A percentile compares a stretch with the other conserved stretches of the same genome.
phyloP scores from a whole-genome alignment of 2,329 filamentous ascomycete genomes.

The Clarireedia homoeocarpa region DNA sequence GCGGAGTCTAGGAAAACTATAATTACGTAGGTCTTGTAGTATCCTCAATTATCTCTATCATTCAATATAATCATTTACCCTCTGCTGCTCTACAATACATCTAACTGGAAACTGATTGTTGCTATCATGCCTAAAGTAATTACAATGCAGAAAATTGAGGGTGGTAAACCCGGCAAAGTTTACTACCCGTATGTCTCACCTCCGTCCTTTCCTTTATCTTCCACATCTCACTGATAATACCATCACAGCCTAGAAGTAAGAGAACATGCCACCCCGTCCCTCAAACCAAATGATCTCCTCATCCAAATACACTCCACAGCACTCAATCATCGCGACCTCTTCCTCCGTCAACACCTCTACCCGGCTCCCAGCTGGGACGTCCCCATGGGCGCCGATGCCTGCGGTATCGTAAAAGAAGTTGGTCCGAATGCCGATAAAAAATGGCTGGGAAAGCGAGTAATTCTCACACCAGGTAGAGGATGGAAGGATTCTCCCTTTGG shows the following conservation, averaged over 20 bases:
- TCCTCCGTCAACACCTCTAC: conserved; percentile 88
- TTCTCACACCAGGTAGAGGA: conserved; percentile 69
- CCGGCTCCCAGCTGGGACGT: conserved; percentile 72
- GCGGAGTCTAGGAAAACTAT: background rate
- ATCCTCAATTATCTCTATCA: background rate
- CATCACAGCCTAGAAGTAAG: conserved; percentile 43
- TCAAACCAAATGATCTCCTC: conserved; percentile 60
- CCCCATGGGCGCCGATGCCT: conserved; percentile 77
- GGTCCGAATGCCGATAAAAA: conserved; percentile 47
- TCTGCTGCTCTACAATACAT: background rate
- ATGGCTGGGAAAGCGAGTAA: conserved; percentile 58
- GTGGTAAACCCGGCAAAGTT: conserved; percentile 76
- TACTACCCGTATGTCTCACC: conserved; percentile 75
- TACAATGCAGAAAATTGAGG: conserved; percentile 54
- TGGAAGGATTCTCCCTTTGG: conserved; percentile 67
- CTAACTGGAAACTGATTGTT: background rate
- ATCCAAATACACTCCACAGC: conserved; percentile 71
- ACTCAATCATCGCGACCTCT: conserved; percentile 92
- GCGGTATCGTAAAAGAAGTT: conserved; percentile 60
- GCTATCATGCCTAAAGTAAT: conserved; percentile 24
- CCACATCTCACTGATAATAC: background rate
- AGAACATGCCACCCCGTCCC: conserved; percentile 53
- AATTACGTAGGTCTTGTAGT: no score
- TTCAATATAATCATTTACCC: background rate
- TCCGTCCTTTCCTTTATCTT: conserved; percentile 5